Evolutionary conservation across 768 basidiomycete genomes (phyloP), one percentile per base, ranked within the genome.

Genomic region (Termitomyces sp.): DNA sequence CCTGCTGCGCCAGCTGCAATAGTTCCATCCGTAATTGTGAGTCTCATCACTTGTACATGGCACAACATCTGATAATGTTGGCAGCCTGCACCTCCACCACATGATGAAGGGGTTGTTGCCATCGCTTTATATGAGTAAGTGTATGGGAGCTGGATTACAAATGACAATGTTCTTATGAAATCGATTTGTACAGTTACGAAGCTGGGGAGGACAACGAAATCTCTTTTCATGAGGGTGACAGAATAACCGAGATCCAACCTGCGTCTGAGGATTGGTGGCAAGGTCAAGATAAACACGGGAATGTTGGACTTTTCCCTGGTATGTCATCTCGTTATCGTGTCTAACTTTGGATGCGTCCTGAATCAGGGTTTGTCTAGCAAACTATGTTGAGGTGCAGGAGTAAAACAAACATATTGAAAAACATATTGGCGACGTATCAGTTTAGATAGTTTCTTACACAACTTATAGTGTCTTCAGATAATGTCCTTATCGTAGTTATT

Each of bases 161-260:
- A 24, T 35, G 1, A 32, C 47, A 26, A 53, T 53, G 45, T 45
- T 48, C 30, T 57, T 9, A 61, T 47, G 45, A 52, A 24, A 4
- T 42, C 9, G 8, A 24, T 51, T 1, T 22, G 13, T 54, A 7
- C 50, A 94, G 91, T 61, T 96, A 95, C 65, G 91, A 93, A 10
- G 92, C 94, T 0, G 84, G 84, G 0, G 94, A 97, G 68, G 93
- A 94, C 63, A 97, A 98, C 66, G 94, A 97, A 67, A 73, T 97
- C 30, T 80, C 86, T 3, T 93, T 98, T 81, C 75, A 69, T 32
- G 94, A 93, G 69, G 92, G 91, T 28, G 94, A 94, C 36, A 73
- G 76, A 56, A 90, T 97, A 67, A 78, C 76, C 18, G 78, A 88
- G 56, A 90, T 97, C 54, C 90, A 92, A 65, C 84, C 87, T 54